Evolutionary conservation across 768 basidiomycete genomes (phyloP).

Genomic region (Cystobasidium ongulense): DNA sequence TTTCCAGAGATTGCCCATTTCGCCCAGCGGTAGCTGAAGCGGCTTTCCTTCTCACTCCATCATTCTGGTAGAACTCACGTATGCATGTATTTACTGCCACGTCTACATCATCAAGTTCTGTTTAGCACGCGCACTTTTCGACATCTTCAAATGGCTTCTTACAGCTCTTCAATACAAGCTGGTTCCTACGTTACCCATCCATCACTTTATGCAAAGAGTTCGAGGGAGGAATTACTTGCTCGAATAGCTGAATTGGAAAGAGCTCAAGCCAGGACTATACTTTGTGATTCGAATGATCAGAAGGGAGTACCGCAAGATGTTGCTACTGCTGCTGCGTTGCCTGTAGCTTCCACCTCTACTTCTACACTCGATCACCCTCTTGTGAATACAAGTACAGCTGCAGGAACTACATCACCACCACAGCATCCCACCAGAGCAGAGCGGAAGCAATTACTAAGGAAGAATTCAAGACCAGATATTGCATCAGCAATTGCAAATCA

Average conservation of each 20-base stretch:
- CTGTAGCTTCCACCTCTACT: neutral
- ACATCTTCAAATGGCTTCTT: neutral
- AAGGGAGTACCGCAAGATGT: neutral
- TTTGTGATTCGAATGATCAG: neutral
- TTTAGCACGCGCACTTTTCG: neutral
- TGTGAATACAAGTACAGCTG: neutral
- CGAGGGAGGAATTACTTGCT: slow-evolving; percentile 11
- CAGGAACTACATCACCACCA: neutral
- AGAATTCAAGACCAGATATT: neutral
- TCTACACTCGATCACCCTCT: neutral
- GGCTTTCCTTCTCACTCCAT: neutral
- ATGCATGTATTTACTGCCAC: neutral
- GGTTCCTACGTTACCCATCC: neutral
- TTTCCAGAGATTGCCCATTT: too few relatives aligned
- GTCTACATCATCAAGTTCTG: neutral
- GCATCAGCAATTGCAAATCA: neutral
- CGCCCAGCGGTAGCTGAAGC: too few relatives aligned
- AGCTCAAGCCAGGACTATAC: neutral
- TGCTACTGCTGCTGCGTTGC: neutral
- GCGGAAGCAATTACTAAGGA: neutral
- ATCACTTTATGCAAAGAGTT: neutral
- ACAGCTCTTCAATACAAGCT: neutral
- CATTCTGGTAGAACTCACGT: neutral
- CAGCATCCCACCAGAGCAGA: neutral
- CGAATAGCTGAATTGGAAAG: slow-evolving; percentile 16